Evolutionary conservation across 495 filamentous ascomycete genomes (phyloP), one percentile per base, ranked within the genome.

Genomic region (Endocarpon pusillum): DNA sequence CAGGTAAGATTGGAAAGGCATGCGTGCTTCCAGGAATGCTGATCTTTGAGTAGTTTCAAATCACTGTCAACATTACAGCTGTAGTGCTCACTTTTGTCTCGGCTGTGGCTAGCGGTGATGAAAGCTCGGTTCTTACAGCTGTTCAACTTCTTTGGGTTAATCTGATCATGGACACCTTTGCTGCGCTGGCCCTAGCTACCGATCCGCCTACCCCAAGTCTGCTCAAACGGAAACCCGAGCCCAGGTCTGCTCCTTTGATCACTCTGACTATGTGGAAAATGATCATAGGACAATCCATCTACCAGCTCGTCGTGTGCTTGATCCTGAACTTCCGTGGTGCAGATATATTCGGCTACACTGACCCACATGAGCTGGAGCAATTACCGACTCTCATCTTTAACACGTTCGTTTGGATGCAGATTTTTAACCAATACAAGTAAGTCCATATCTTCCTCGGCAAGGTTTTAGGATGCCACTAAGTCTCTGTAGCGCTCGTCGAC

Each of bases 91-190:
- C 82, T 4, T 85, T 89, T 44, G 62, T 89, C 42, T 82, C 82
- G 14, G 78, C 80, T 7, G 78, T 89, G 21, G 61, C 74, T 4
- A 76, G 66, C 44, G 42, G 43, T 1, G 54, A 69, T 0, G 68
- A 84, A 48, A 56, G 71, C 28, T 81, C 81, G 2, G 78, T 89
- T 3, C 68, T 93, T 35, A 85, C 74, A 3, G 77, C 82, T 15
- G 81, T 89, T 2, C 82, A 93, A 49, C 66, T 92, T 29, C 66
- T 93, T 18, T 93, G 83, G 83, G 78, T 92, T 25, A 91, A 93
- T 49, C 57, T 92, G 27, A 89, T 92, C 49, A 89, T 91, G 82
- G 84, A 93, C 46, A 89, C 83, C n/a, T 82, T 92, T 44, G 84
- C 82, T 3, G 83, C 84, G n/a, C 70, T 92, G 33, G 84, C 83